Conservation (phyloP, 139 green algal species). For the Haematococcus sp. region DNA sequence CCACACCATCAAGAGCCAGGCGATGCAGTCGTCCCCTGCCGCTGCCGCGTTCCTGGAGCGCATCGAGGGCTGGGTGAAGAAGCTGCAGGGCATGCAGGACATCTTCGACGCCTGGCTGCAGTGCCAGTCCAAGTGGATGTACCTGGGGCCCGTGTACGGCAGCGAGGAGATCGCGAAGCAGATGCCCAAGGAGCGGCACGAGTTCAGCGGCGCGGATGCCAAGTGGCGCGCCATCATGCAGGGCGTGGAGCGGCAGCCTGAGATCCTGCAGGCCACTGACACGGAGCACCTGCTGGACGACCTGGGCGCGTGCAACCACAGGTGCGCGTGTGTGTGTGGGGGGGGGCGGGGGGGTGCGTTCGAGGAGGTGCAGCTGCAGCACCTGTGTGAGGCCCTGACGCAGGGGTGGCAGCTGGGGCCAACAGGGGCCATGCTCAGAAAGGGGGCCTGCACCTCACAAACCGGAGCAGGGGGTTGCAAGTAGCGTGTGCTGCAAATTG, state of each 20-base stretch:
- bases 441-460: no score
- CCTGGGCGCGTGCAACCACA: conserved; percentile 40
- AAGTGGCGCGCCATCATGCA: conserved; percentile 46
- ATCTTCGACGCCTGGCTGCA: conserved; percentile 48
- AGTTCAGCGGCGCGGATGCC: conserved; percentile 26
- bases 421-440: no score
- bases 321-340: no score
- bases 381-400: no score
- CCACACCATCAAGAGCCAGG: conserved; percentile 60
- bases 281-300: conserved; percentile 52
- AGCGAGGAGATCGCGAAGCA: conserved; percentile 46
- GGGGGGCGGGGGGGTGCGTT: no score
- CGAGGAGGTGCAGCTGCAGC: no score
- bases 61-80: conserved; percentile 41
- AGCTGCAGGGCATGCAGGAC: conserved; percentile 43
- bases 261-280: conserved; percentile 34
- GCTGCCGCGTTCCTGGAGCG: conserved; percentile 50
- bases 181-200: conserved; percentile 37
- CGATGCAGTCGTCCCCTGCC: conserved; percentile 61
- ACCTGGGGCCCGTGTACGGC: conserved; percentile 51
- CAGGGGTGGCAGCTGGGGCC: no score
- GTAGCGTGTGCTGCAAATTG: no score
- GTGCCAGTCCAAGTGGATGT: conserved; percentile 57
- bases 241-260: conserved; percentile 33
- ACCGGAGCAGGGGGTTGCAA: no score